These are phyloP conservation scores for Mycena filopes DNA, from an alignment of 768 basidiomycete species.

Conservation along the genomic window DNA sequence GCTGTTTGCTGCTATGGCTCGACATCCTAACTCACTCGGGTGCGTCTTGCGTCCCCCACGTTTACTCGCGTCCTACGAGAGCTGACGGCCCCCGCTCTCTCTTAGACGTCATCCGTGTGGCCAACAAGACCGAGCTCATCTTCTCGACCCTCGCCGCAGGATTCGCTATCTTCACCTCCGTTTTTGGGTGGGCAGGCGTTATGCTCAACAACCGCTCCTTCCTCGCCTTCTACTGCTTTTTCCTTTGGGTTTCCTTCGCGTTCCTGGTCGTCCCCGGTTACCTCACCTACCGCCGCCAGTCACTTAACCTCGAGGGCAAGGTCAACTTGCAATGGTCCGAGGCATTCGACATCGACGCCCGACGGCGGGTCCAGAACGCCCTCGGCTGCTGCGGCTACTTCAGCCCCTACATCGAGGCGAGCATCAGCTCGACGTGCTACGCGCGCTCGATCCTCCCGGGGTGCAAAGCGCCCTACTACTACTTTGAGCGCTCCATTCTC, in stretches of 20 bases:
- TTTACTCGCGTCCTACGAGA: no score
- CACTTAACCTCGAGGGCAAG: slow-evolving; percentile 77
- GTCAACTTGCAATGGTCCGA: slow-evolving; percentile 80
- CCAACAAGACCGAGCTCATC: slow-evolving; percentile 47
- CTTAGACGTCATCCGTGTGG: slow-evolving; percentile 44
- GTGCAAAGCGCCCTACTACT: slow-evolving; percentile 73
- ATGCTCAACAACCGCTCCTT: slow-evolving; percentile 53
- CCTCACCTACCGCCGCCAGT: slow-evolving; percentile 74
- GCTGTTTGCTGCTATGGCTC: slow-evolving; percentile 19
- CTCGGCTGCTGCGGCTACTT: slow-evolving; percentile 84
- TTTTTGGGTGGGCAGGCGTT: slow-evolving; percentile 46
- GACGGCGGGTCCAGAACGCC: slow-evolving; percentile 77
- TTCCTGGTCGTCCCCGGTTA: slow-evolving; percentile 83
- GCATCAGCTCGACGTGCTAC: slow-evolving; percentile 78
- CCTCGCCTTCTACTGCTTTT: slow-evolving; percentile 81
- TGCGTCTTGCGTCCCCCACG: no score
- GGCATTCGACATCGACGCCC: slow-evolving; percentile 62
- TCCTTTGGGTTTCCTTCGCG: slow-evolving; percentile 80
- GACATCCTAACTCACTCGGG: slow-evolving; percentile 5
- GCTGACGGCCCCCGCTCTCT: no score
- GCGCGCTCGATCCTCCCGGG: slow-evolving; percentile 75
- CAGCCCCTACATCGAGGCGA: slow-evolving; percentile 83
- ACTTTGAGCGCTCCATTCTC: slow-evolving; percentile 65
- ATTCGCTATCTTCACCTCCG: slow-evolving; percentile 41
- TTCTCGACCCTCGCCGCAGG: slow-evolving; percentile 48